phyloP scores from a whole-genome alignment of 2,329 filamentous ascomycete genomes.

The Calcarisporium arbuscula region DNA sequence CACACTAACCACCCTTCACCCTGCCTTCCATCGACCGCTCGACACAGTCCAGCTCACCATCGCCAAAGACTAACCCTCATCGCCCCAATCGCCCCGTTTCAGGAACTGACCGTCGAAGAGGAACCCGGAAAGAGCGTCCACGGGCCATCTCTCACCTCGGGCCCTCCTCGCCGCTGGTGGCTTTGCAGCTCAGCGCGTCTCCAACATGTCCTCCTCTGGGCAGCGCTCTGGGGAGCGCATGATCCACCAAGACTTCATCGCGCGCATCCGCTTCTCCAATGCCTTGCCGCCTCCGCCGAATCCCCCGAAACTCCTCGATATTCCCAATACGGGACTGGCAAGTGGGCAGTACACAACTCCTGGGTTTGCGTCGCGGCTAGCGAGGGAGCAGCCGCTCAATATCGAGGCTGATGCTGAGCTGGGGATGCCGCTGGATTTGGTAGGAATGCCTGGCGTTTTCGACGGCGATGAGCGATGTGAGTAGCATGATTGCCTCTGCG shows the following conservation, averaged over 20 bases:
- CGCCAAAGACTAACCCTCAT: too few species aligned
- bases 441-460: constrained; percentile 91
- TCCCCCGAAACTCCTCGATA: constrained; percentile 93
- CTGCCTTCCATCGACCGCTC: too few species aligned
- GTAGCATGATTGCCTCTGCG: too few species aligned
- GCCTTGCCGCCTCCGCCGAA: constrained; percentile 88
- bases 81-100: too few species aligned
- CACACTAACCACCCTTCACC: too few species aligned
- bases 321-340: constrained; percentile 85
- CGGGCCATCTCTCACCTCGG: too few species aligned
- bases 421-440: constrained; percentile 92
- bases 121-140: too few species aligned
- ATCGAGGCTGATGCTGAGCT: constrained; percentile 97
- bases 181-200: not conserved
- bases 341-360: constrained; percentile 86
- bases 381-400: constrained; percentile 86
- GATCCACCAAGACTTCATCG: constrained; percentile 93
- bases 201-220: constrained; percentile 26
- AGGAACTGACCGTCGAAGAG: too few species aligned
- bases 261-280: constrained; percentile 92
- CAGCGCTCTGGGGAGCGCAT: constrained; percentile 48
- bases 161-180: not conserved
- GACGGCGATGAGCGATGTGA: constrained; percentile 90
- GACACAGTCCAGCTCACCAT: too few species aligned
- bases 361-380: constrained; percentile 81